Conservation (phyloP, 2,329 filamentous ascomycete genomes). For the Sporothrix phasma region DNA sequence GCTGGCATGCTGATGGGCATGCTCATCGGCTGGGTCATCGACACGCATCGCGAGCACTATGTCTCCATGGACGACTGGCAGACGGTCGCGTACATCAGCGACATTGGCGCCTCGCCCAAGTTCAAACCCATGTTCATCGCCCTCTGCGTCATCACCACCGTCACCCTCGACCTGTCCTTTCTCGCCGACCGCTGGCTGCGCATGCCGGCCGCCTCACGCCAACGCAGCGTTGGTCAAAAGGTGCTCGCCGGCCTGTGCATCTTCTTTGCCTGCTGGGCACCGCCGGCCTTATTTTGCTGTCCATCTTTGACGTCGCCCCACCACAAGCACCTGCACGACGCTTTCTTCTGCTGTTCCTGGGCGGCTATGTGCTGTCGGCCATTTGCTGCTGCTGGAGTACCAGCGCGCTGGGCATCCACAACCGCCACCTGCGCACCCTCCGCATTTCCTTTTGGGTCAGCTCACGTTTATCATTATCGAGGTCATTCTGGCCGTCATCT, state of each 20-base stretch:
- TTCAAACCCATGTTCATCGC: constrained; percentile 73
- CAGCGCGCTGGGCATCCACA: constrained; percentile 65
- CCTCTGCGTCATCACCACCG: constrained; percentile 58
- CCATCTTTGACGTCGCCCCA: constrained; percentile 75
- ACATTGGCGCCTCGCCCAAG: constrained; percentile 45
- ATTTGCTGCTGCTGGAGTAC: constrained; percentile 88
- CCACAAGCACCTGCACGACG: constrained; percentile 58
- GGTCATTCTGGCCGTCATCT: constrained; percentile 60
- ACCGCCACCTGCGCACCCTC: constrained; percentile 65
- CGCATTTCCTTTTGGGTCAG: constrained; percentile 74
- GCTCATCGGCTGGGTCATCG: constrained; percentile 58
- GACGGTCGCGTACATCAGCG: constrained; percentile 61
- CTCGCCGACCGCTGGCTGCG: constrained; percentile 75
- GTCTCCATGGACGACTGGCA: constrained; percentile 49
- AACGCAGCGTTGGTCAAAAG: constrained; percentile 58
- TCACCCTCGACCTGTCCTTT: constrained; percentile 75
- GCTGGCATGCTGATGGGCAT: constrained; percentile 59
- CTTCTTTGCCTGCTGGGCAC: constrained; percentile 65
- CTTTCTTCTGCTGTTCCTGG: constrained; percentile 76
- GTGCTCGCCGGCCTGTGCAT: constrained; percentile 52
- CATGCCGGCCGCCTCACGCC: constrained; percentile 67
- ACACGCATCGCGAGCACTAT: constrained; percentile 46
- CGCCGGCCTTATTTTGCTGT: constrained; percentile 68
- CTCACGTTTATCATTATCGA: constrained; percentile 75
- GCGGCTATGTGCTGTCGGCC: constrained; percentile 73